Evolutionary conservation across 176 grass and related monocot species (phyloP).

Genomic region (Oryza meyeriana): DNA sequence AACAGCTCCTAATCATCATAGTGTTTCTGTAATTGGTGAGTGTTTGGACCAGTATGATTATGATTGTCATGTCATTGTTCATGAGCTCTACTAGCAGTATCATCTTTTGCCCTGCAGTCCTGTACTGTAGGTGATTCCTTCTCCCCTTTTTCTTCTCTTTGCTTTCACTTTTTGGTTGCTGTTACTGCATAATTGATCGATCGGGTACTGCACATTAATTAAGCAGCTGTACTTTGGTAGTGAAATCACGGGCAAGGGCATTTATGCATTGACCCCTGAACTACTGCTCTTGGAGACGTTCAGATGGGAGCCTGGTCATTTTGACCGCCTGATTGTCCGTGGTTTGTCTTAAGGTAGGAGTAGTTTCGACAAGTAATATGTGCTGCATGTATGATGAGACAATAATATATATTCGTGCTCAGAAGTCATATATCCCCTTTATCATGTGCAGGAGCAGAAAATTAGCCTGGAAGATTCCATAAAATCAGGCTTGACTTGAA

Average conservation of each 20-base stretch:
- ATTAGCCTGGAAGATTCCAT: neutral
- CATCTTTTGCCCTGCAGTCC: neutral
- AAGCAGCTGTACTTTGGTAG: conserved; percentile 22
- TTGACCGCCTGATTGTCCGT: neutral
- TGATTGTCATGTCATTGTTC: conserved; percentile 38
- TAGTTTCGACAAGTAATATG: neutral
- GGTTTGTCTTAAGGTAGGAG: neutral
- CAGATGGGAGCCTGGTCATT: neutral
- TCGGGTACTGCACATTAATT: neutral
- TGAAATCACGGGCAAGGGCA: conserved; percentile 15
- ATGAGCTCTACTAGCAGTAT: conserved; percentile 13
- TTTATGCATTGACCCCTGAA: conserved; percentile 17
- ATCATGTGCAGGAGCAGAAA: neutral
- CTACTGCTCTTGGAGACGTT: conserved; percentile 10
- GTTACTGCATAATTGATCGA: conserved; percentile 33
- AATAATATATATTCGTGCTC: neutral
- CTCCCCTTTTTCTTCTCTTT: conserved; percentile 8
- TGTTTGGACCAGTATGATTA: conserved; percentile 43
- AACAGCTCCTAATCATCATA: conserved; percentile 44
- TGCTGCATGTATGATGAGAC: neutral
- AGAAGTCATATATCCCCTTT: neutral
- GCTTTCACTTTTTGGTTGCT: conserved; percentile 30
- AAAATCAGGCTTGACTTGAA: neutral
- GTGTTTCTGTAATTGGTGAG: conserved; percentile 32
- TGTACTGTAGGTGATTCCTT: conserved; percentile 1